phyloP scores from a whole-genome alignment of 1,139 yeast genomes.

The Taphrina flavorubra region DNA sequence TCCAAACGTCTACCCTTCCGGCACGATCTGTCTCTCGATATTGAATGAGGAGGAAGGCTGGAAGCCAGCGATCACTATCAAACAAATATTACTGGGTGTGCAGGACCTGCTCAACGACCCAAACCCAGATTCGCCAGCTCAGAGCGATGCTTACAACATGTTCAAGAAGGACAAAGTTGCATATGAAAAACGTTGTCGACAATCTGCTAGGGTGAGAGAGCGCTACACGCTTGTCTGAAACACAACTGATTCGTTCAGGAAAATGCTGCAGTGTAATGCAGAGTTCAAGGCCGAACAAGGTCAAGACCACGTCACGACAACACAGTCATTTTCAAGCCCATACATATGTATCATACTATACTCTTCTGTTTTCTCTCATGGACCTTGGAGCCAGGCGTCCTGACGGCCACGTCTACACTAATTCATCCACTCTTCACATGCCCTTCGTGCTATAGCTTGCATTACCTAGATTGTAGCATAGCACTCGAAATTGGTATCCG shows the following conservation, averaged over 20 bases:
- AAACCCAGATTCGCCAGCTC: conserved; percentile 96
- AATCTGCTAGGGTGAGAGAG: conserved; percentile 30
- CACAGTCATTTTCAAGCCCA: not conserved
- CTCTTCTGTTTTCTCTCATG: no score
- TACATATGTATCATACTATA: not conserved
- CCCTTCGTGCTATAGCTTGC: no score
- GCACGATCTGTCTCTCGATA: conserved; percentile 90
- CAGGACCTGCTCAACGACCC: conserved; percentile 91
- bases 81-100: conserved; percentile 86
- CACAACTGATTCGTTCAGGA: conserved; percentile 10
- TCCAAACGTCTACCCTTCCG: conserved; percentile 96
- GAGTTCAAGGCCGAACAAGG: not conserved
- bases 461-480: no score
- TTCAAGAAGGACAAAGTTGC: conserved; percentile 60
- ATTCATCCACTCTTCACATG: no score
- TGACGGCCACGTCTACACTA: no score
- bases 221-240: not conserved
- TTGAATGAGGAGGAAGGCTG: conserved; percentile 96
- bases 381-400: no score
- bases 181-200: conserved; percentile 61
- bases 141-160: conserved; percentile 93
- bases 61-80: conserved; percentile 95
- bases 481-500: no score
- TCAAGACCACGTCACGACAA: not conserved
- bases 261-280: conserved; percentile 9